Evolutionary conservation across 2,329 filamentous ascomycete species (phyloP), one percentile per base, ranked within the genome.

Genomic region (Apiospora marii): DNA sequence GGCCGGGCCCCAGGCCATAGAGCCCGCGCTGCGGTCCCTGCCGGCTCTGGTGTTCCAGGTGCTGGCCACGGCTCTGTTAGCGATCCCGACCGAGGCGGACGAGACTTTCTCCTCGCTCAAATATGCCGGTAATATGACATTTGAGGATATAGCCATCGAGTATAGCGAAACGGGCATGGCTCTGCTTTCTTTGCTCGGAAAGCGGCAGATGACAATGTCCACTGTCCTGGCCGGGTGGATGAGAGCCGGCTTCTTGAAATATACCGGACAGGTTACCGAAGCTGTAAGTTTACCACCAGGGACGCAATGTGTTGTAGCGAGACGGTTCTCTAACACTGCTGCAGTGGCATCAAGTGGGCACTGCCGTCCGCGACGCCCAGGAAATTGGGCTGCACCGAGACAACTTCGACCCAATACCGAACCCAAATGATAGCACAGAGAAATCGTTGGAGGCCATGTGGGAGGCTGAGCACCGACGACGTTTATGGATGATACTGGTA

Each of bases 31-130:
- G 72, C 83, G 87, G 69, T 87, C 86, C 5, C 90, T 92, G 72
- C 90, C 90, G 0, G 89, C 88, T 0, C 78, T 92, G 68, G 79
- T 92, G 3, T 90, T 92, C 76, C 88, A 91, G 77, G 83, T 90
- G 44, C 78, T 90, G 22, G 89, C 89, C 4, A 85, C 85, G 4
- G 85, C 87, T 22, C 80, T 92, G 58, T 82, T 91, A 69, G 84
- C 87, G 44, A 82, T 91, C 34, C 85, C 87, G 0, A 81, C 85
- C 2, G 83, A 84, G 13, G 80, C 84, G 12, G 84, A 88, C 43
- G 80, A 84, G 51, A 84, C 82, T 5, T 89, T 90, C 67, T 86
- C 89, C 41, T 83, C 85, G 1, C 82, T 92, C 68, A 91, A 91
- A 78, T 90, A 91, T 76, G 86, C 87, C 0, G 85, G 84, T 3